Evolutionary conservation across 768 basidiomycete genomes (phyloP).

Genomic region (Exidia glandulosa): DNA sequence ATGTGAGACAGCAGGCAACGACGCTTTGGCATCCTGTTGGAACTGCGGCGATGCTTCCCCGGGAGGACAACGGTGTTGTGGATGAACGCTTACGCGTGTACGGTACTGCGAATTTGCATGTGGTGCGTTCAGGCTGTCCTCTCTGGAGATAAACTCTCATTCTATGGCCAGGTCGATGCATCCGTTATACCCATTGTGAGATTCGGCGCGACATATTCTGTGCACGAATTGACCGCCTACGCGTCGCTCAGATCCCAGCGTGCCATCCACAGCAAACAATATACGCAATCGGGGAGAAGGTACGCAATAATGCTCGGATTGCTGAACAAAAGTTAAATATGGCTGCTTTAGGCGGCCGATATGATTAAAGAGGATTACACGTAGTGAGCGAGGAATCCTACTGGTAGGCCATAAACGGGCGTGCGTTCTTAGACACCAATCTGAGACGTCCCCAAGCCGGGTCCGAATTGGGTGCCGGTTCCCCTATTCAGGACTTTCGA

Average conservation of each 20-base stretch:
- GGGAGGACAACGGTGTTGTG: constrained; percentile 9
- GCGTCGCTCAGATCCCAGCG: not conserved
- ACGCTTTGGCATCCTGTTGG: not conserved
- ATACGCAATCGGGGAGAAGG: not conserved
- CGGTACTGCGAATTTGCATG: constrained; percentile 11
- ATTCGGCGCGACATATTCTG: not conserved
- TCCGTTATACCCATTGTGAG: not conserved
- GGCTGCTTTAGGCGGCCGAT: no score
- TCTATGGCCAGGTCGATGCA: not conserved
- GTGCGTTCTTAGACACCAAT: no score
- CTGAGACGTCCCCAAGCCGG: no score
- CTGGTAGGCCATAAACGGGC: no score
- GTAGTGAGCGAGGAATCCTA: no score
- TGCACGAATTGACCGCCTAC: not conserved
- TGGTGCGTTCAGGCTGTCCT: constrained; percentile 1
- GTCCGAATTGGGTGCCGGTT: no score
- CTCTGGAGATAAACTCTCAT: not conserved
- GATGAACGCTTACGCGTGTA: constrained; percentile 9
- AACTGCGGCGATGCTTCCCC: constrained; percentile 7
- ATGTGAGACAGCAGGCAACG: not conserved
- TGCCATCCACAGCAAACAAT: not conserved
- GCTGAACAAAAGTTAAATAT: no score
- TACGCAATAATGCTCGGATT: no score
- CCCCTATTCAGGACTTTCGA: no score
- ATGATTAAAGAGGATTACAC: no score